These are phyloP conservation scores for Mallotus japonicus DNA, from an alignment of 441 rosid species.

Conservation along the genomic window DNA sequence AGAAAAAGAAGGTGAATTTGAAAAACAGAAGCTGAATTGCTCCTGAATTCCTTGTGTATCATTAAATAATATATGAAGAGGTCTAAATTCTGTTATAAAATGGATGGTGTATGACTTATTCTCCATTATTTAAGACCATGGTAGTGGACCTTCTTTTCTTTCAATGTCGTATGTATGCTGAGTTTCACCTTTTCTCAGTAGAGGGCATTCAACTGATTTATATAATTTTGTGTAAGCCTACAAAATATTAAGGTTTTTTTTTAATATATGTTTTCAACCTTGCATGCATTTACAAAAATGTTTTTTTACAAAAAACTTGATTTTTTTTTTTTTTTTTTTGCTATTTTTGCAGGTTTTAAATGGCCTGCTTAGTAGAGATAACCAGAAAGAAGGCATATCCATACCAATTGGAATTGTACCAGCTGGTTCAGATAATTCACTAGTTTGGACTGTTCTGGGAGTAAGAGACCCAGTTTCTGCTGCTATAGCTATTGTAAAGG, in stretches of 20 bases:
- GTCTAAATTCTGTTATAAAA: too few species aligned
- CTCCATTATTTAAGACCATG: too few species aligned
- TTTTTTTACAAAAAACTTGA: constrained; percentile 13
- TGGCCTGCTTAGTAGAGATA: constrained; percentile 82
- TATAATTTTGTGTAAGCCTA: too few species aligned
- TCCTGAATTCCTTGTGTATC: too few species aligned
- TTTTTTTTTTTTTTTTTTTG: background rate
- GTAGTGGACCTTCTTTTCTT: background rate
- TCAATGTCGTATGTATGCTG: too few species aligned
- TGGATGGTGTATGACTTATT: too few species aligned
- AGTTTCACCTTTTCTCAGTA: too few species aligned
- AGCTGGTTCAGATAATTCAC: constrained; percentile 98
- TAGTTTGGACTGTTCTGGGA: constrained; percentile 98
- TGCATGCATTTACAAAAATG: background rate
- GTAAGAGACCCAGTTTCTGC: constrained; percentile 97
- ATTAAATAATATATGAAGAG: too few species aligned
- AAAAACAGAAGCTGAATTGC: too few species aligned
- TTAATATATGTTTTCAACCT: background rate
- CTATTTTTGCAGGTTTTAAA: constrained; percentile 71
- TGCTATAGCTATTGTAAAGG: constrained; percentile 92
- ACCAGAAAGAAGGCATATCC: constrained; percentile 95
- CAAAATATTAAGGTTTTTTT: background rate
- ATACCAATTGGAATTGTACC: constrained; percentile 98
- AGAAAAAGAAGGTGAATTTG: too few species aligned
- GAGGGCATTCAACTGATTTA: too few species aligned